Percentiles rank a stretch among this genome's conserved stretches.
phyloP scores from a whole-genome alignment of 1,284 basidiomycete species.

The Ceratobasidium sp. region DNA sequence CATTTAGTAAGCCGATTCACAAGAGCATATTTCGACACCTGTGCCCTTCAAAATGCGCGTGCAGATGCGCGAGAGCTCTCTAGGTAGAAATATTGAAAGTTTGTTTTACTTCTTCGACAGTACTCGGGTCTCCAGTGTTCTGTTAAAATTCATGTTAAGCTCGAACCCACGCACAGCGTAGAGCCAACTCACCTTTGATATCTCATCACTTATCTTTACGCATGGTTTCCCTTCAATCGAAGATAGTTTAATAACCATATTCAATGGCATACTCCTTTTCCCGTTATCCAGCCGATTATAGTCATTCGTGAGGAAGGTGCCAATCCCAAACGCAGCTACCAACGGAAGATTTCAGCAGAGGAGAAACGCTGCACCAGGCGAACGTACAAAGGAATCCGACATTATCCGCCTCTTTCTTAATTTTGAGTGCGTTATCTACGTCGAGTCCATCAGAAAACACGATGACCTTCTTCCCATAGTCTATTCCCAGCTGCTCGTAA shows the following conservation, averaged over 20 bases:
- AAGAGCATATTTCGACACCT: background rate
- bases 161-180: background rate
- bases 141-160: slow-evolving; percentile 35
- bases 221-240: slow-evolving; percentile 75
- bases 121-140: slow-evolving; percentile 52
- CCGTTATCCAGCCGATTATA: slow-evolving; percentile 67
- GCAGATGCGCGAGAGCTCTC: background rate
- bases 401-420: slow-evolving; percentile 72
- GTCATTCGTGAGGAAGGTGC: slow-evolving; percentile 90
- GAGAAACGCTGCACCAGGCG: background rate
- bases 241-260: slow-evolving; percentile 91
- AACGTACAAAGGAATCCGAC: slow-evolving; percentile 72
- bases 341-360: background rate
- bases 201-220: slow-evolving; percentile 91
- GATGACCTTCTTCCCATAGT: slow-evolving; percentile 70
- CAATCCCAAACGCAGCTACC: slow-evolving; percentile 83
- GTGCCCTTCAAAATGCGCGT: background rate
- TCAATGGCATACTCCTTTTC: slow-evolving; percentile 78
- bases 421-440: slow-evolving; percentile 69
- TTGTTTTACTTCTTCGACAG: slow-evolving; percentile 50
- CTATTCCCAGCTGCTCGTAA: slow-evolving; percentile 71
- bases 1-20: background rate
- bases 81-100: slow-evolving; percentile 46
- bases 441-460: slow-evolving; percentile 84
- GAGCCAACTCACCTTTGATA: slow-evolving; percentile 71